phyloP scores from a whole-genome alignment of 495 filamentous ascomycete genomes.

The Lepraria neglecta region DNA sequence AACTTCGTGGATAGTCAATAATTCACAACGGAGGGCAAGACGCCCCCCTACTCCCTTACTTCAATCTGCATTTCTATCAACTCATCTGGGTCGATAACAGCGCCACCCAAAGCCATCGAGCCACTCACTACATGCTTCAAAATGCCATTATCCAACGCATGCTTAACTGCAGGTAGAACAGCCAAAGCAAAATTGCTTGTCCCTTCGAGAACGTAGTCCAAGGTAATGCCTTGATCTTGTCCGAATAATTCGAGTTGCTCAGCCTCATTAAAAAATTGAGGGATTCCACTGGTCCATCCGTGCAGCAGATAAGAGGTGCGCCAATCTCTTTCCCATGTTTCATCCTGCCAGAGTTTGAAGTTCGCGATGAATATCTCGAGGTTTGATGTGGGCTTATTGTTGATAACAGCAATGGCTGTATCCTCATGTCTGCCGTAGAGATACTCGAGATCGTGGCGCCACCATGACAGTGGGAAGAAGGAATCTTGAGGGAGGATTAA shows the following conservation, averaged over 20 bases:
- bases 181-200: constrained; percentile 2
- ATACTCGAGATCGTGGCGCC: neutral
- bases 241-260: neutral
- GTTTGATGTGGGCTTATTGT: neutral
- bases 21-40: no score
- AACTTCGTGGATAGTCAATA: no score
- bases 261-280: neutral
- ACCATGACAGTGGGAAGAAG: neutral
- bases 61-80: no score
- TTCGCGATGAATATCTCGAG: neutral
- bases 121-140: neutral
- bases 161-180: neutral
- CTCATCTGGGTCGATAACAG: no score
- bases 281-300: neutral
- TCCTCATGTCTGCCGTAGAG: neutral
- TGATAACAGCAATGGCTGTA: neutral
- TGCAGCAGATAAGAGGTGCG: neutral
- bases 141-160: neutral
- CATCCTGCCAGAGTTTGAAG: neutral
- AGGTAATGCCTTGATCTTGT: neutral
- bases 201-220: neutral
- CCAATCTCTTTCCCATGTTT: constrained; percentile 3
- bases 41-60: no score
- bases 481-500: neutral
- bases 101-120: neutral